Evolutionary conservation across 352 stramenopile genomes (phyloP).

Genomic region (Pythium apleroticum): DNA sequence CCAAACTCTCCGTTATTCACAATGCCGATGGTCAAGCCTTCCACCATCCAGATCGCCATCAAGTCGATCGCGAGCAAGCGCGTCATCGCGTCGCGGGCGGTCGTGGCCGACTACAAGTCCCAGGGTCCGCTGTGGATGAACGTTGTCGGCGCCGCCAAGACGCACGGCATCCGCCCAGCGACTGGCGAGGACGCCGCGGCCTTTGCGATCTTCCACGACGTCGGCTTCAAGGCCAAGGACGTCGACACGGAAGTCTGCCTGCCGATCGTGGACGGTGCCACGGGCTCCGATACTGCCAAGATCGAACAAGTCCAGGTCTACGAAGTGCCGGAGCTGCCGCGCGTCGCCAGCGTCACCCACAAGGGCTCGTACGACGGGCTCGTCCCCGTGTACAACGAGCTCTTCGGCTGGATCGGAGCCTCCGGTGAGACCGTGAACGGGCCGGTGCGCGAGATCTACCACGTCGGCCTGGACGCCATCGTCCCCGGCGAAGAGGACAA

Average conservation of each 20-base stretch:
- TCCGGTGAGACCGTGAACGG: conserved; percentile 10
- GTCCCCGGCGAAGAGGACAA: conserved; percentile 1
- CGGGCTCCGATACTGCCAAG: background rate
- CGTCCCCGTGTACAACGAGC: conserved; percentile 27
- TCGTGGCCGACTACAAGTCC: conserved; percentile 8
- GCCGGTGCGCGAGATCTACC: conserved; percentile 22
- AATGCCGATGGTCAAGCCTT: background rate
- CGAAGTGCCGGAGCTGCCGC: conserved; percentile 26
- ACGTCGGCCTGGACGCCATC: conserved; percentile 4
- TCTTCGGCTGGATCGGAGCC: conserved; percentile 15
- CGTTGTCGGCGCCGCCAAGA: background rate
- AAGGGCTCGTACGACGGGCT: conserved; percentile 32
- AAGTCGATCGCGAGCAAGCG: conserved; percentile 9
- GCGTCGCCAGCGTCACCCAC: conserved; percentile 39
- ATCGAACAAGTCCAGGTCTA: conserved; percentile 25
- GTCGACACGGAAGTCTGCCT: conserved; percentile 49
- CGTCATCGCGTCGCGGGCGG: background rate
- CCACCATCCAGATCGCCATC: conserved; percentile 1
- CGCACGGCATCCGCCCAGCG: background rate
- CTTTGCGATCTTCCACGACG: conserved; percentile 14
- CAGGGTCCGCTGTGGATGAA: conserved; percentile 16
- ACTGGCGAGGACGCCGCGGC: background rate
- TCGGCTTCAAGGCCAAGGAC: conserved; percentile 9
- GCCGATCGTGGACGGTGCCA: conserved; percentile 28
- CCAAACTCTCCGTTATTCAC: no score